Base-by-base conservation (phyloP, 1,284 basidiomycete genomes). In the Coniferiporia weirii region DNA sequence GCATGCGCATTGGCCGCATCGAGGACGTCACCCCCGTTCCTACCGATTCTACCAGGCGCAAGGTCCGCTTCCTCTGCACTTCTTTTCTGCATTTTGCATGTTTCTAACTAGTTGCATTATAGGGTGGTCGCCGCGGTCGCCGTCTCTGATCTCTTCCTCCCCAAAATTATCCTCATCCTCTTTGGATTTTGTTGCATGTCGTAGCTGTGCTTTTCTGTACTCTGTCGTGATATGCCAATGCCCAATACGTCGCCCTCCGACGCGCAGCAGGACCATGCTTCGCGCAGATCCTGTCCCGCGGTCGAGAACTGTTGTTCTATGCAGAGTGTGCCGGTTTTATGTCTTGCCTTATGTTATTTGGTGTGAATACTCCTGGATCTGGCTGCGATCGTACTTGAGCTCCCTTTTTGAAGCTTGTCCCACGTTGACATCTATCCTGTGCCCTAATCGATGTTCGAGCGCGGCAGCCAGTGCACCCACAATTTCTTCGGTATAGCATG, bases 61-160 rank as follows among this genome's bases (percentile, higher is more conserved):
- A 95, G 88, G 89, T 91, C 61, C 63, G 76, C 72, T 45, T 36
- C 43, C 1, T 45, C 52, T 38, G 0, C 45, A 55, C 34, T 49
- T 43, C 5, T 27, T 27, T 12, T 44, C 9, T 19, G 20, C 27
- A n/a, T 40, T 57, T 35, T 12, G 48, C 45, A 1, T 13, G 56
- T 45, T 60, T 40, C 5, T 49, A 35, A 40, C 51, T n/a, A 53
- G 48, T 61, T 27, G 56, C 10, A 53, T 13, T 45, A 51, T 52
- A 95, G 95, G 96, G 96, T 89, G 96, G 96, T 96, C 93, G 96
- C 70, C 95, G 96, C 81, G 96, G 96, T 95, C 93, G 95, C 74
- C 93, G 96, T 89, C 87, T 98, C 68, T 90, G 78, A 84, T 78
- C 64, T 54, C 49, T 45, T 54, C 27, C 27, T 27, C 27, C 27